These are phyloP conservation scores for Auriscalpium orientale DNA, from an alignment of 768 basidiomycete species.

Conservation along the genomic window DNA sequence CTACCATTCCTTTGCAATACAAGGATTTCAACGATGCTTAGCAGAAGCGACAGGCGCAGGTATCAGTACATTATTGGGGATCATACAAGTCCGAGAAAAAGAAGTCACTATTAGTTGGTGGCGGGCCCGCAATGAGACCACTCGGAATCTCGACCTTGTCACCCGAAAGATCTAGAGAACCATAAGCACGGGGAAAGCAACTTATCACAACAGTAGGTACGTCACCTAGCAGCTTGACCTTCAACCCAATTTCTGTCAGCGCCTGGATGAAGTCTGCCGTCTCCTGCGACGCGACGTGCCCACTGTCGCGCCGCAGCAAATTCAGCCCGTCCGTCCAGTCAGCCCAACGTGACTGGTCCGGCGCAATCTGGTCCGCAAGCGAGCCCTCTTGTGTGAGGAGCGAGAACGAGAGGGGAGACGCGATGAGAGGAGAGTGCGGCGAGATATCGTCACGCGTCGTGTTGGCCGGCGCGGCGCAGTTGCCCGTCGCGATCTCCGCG, in stretches of 20 bases:
- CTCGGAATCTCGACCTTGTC: constrained; percentile 87
- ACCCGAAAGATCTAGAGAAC: constrained; percentile 67
- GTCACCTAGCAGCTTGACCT: constrained; percentile 82
- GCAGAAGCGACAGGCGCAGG: neutral
- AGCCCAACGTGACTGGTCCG: constrained; percentile 67
- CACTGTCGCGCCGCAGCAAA: constrained; percentile 75
- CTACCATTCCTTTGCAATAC: too few species aligned
- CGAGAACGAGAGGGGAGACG: constrained; percentile 20
- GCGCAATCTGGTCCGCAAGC: constrained; percentile 27
- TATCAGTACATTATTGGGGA: constrained; percentile 9
- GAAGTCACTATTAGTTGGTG: constrained; percentile 75
- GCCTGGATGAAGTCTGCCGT: constrained; percentile 82
- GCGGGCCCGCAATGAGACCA: constrained; percentile 66
- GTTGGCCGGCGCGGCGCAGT: constrained; percentile 61
- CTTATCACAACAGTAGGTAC: constrained; percentile 1
- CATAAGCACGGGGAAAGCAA: neutral
- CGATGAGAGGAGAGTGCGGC: constrained; percentile 19
- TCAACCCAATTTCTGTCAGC: constrained; percentile 85
- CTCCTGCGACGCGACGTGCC: constrained; percentile 77
- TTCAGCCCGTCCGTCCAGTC: constrained; percentile 95
- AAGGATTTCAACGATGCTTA: too few species aligned
- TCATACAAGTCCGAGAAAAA: constrained; percentile 65
- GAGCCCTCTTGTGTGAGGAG: constrained; percentile 24
- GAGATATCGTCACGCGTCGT: constrained; percentile 24
- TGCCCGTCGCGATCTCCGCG: constrained; percentile 71